phyloP scores from a whole-genome alignment of 257 asterid species.

The Rhazya stricta region DNA sequence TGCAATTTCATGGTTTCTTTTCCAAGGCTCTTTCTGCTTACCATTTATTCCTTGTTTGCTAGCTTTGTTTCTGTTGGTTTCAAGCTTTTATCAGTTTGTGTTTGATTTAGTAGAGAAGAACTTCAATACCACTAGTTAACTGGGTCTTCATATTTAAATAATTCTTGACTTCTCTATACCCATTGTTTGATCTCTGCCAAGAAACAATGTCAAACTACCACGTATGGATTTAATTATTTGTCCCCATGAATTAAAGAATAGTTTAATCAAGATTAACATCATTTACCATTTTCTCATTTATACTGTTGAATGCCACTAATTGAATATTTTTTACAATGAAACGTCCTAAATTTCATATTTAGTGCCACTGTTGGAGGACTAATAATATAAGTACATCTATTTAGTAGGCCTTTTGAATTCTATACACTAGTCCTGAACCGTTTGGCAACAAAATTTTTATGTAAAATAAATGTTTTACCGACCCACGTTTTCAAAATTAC shows the following conservation, averaged over 20 bases:
- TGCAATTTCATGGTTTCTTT: slow-evolving; percentile 30
- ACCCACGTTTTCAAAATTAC: no score
- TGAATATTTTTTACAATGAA: no score
- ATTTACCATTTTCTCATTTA: no score
- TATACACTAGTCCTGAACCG: no score
- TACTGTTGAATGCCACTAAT: no score
- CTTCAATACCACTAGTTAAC: background rate
- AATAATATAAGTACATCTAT: no score
- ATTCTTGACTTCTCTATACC: slow-evolving; percentile 3
- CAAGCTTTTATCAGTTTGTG: background rate
- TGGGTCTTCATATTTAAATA: background rate
- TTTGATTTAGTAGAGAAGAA: background rate
- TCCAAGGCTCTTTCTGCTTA: slow-evolving; percentile 35
- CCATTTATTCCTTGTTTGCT: slow-evolving; percentile 39
- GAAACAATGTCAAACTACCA: slow-evolving; percentile 8
- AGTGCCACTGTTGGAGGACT: no score
- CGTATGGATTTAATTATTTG: background rate
- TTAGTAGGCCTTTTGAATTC: no score
- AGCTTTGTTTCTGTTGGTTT: slow-evolving; percentile 25
- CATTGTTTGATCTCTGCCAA: background rate
- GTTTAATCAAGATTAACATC: background rate
- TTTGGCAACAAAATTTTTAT: no score
- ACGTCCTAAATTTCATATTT: no score
- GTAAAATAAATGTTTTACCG: no score
- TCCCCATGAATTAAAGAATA: background rate